A percentile compares a stretch with the other conserved stretches of the same genome.
phyloP scores from a whole-genome alignment of 768 basidiomycete genomes.

The Piloderma croceum region DNA sequence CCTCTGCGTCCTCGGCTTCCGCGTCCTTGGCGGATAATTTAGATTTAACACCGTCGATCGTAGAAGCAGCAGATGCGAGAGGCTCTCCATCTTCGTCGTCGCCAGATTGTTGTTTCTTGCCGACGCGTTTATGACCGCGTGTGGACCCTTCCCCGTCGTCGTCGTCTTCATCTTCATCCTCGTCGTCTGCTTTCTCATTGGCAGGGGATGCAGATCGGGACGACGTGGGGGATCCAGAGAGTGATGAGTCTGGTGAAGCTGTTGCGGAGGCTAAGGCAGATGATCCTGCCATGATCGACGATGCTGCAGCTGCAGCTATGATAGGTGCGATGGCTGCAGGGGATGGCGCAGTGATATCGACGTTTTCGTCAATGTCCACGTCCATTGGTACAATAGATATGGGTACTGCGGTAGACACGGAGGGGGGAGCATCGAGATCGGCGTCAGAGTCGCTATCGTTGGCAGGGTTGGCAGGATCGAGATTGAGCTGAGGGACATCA shows the following conservation, averaged over 20 bases:
- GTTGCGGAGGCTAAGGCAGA: conserved; percentile 34
- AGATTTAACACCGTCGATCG: conserved; percentile 9
- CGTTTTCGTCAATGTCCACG: conserved; percentile 12
- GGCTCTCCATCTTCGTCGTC: conserved; percentile 3
- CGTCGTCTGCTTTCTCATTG: conserved; percentile 15
- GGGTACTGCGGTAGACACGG: conserved; percentile 1
- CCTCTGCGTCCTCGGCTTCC: conserved; percentile 33
- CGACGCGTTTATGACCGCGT: too few relatives aligned
- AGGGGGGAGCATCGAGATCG: conserved; percentile 13
- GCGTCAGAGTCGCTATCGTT: conserved; percentile 8
- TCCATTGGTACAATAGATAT: too few relatives aligned
- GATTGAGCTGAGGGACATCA: background rate
- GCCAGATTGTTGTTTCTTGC: conserved; percentile 4
- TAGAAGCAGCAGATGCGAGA: conserved; percentile 23
- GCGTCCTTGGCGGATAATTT: conserved; percentile 9
- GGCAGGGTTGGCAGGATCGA: conserved; percentile 6
- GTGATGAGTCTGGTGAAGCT: conserved; percentile 27
- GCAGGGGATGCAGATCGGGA: conserved; percentile 41
- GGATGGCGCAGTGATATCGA: conserved; percentile 8
- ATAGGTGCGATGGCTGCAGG: conserved; percentile 15
- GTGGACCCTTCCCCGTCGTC: conserved; percentile 9
- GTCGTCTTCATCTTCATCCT: conserved; percentile 10
- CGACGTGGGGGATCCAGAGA: conserved; percentile 30
- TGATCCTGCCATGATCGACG: conserved; percentile 47
- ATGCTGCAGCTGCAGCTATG: conserved; percentile 34